Evolutionary conservation across 164 flowering plant species (phyloP).

Genomic region (Vitis rotundifolia): DNA sequence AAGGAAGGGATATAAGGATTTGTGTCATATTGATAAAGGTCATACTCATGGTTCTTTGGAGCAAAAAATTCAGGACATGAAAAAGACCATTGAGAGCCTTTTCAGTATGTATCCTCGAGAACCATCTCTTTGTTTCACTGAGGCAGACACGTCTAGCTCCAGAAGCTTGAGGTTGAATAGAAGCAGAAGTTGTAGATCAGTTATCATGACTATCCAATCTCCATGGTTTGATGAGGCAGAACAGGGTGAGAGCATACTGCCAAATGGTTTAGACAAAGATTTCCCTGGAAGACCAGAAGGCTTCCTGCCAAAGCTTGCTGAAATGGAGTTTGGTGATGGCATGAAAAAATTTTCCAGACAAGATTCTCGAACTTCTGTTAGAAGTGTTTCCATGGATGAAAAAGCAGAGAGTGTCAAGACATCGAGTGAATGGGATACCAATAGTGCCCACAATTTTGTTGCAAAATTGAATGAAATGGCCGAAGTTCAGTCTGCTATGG

Average conservation of each 20-base stretch:
- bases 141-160: constrained; percentile 17
- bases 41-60: constrained; percentile 29
- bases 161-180: constrained; percentile 31
- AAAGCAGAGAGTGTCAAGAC: constrained; percentile 3
- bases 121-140: constrained; percentile 29
- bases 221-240: constrained; percentile 20
- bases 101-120: constrained; percentile 35
- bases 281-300: constrained; percentile 28
- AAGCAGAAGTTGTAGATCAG: constrained; percentile 66
- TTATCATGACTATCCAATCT: constrained; percentile 22
- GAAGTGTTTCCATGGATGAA: constrained; percentile 7
- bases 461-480: constrained; percentile 10
- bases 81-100: constrained; percentile 34
- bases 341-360: constrained; percentile 27
- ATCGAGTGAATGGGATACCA: constrained; percentile 8
- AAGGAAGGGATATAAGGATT: constrained; percentile 13
- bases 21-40: constrained; percentile 6
- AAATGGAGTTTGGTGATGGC: constrained; percentile 23
- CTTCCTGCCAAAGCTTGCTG: constrained; percentile 23
- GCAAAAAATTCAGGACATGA: constrained; percentile 39
- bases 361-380: constrained; percentile 35
- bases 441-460: constrained; percentile 5
- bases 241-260: constrained; percentile 30
- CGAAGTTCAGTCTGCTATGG: constrained; percentile 14
- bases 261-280: constrained; percentile 31